Evolutionary conservation across 73 alveolate species (phyloP).

Genomic region (Tetrahymena elliotti): DNA sequence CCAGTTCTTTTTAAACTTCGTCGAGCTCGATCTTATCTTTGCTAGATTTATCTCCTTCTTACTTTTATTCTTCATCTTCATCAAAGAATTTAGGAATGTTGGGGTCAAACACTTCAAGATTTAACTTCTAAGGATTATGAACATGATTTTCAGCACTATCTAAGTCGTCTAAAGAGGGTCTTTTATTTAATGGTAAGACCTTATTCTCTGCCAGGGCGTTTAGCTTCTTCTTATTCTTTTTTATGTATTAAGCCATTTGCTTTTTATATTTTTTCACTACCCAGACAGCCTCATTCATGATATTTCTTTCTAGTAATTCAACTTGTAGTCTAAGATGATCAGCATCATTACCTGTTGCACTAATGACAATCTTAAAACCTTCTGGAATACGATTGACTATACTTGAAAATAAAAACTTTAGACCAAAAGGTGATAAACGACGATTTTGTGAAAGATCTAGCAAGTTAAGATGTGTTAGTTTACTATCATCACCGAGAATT

Average conservation of each 20-base stretch:
- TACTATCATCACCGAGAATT: background rate
- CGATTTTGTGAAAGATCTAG: background rate
- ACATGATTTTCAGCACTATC: background rate
- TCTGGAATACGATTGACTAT: background rate
- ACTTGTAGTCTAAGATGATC: background rate
- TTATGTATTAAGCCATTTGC: background rate
- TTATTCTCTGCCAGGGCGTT: background rate
- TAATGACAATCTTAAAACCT: background rate
- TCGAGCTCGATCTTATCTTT: background rate
- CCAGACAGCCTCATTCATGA: background rate
- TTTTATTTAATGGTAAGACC: background rate
- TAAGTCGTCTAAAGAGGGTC: background rate
- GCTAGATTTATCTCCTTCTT: background rate
- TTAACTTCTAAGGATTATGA: background rate
- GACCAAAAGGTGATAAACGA: background rate
- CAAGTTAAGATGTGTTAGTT: background rate
- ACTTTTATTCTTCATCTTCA: background rate
- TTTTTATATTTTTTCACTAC: background rate
- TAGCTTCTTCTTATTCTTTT: background rate
- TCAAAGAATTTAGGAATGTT: background rate
- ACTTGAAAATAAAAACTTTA: background rate
- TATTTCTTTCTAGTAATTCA: background rate
- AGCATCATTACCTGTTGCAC: background rate
- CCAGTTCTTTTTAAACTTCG: background rate
- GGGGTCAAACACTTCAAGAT: background rate